phyloP scores from a whole-genome alignment of 2,329 filamentous ascomycete species.

The Ophiostoma australiae region DNA sequence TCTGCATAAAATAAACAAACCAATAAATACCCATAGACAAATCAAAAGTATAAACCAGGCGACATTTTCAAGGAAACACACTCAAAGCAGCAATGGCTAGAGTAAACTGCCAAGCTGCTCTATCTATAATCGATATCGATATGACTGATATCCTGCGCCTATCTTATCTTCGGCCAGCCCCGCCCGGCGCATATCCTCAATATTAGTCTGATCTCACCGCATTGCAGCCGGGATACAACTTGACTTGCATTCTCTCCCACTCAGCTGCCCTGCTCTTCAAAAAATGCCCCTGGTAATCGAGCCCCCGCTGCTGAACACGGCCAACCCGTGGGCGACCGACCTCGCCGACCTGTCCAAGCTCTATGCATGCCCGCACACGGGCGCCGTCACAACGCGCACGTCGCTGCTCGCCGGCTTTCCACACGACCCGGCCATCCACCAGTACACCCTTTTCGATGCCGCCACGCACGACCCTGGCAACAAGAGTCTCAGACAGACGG shows the following conservation, averaged over 20 bases:
- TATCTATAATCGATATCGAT: not conserved
- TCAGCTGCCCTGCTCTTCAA: not conserved
- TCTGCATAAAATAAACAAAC: not conserved
- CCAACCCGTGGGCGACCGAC: conserved; percentile 70
- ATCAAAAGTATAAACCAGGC: not conserved
- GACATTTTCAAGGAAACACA: not conserved
- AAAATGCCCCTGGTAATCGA: conserved; percentile 49
- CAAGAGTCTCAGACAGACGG: conserved; percentile 33
- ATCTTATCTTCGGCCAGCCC: conserved; percentile 31
- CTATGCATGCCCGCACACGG: conserved; percentile 58
- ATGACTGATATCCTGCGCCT: not conserved
- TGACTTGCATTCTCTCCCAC: not conserved
- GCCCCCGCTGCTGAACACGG: conserved; percentile 68
- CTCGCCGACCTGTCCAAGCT: conserved; percentile 56
- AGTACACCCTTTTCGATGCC: conserved; percentile 59
- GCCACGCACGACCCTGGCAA: conserved; percentile 29
- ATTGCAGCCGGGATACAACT: not conserved
- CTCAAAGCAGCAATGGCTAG: not conserved
- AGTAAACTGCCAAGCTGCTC: conserved; percentile 25
- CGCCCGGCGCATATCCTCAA: conserved; percentile 14
- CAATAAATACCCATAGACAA: not conserved
- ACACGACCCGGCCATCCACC: conserved; percentile 57
- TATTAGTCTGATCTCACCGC: not conserved
- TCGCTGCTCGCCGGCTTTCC: conserved; percentile 60
- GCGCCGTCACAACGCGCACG: conserved; percentile 71